Base-by-base conservation (phyloP, 768 basidiomycete genomes). In the Macrolepiota dolichaula region DNA sequence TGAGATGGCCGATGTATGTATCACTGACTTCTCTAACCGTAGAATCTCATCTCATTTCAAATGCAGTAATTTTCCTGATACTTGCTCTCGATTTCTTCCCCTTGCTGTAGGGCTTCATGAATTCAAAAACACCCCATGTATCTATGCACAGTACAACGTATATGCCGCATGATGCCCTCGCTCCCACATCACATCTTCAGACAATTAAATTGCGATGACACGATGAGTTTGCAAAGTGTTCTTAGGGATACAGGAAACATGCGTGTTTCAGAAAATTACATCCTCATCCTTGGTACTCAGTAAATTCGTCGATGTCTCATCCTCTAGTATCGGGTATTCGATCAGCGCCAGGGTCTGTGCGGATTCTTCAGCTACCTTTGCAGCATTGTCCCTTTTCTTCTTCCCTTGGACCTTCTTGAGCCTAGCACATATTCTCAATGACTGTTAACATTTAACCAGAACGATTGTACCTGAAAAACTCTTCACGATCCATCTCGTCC, bases 401-500 rank as follows among this genome's bases (percentile, higher is more conserved):
- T 96, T 98, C 25, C 92, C 93, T 72, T 98, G 95, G 1, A 97
- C 94, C 72, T 97, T 96, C 78, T 98, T 98, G 66, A 98, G 76
- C 68, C 96, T 94, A 42, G 53, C 53, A 51, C 44, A 24, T 42
- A 9, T 27, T 29, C 40, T 12, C 9, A 32, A n/a, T n/a, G 52
- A 32, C 17, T 61, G 49, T 47, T 32, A 4, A 44, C 40, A 29
- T 4, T 58, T 42, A 12, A 19, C 51, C 17, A 17, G 35, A 29
- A 67, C 15, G 11, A 51, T 19, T 81, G 47, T 42, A 88, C 93
- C 94, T 82, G 78, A 96, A 94, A 77, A 94, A 94, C 69, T 94
- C 92, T 70, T 94, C 92, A 64, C 94, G 85, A 75, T 99, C 97
- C 95, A 97, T 98, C 75, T 99, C 97, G 68, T 98, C 97, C 63